Percentiles rank a stretch among this genome's conserved stretches.
These are phyloP conservation scores for Phoma sp. DNA, from an alignment of 2,329 filamentous ascomycete species.

Conservation along the genomic window DNA sequence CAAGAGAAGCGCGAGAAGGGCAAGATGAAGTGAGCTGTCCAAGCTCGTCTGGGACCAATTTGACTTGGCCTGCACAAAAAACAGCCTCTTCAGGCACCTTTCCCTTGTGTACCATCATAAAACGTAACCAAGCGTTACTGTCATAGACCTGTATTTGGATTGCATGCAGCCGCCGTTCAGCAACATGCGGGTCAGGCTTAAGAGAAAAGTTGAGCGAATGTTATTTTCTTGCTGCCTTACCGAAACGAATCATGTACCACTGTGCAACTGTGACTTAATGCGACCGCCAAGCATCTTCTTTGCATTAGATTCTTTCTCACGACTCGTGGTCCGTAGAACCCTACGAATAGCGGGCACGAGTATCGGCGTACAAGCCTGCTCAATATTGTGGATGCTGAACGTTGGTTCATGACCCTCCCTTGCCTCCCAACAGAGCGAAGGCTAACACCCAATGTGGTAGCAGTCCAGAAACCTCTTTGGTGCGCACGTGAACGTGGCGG, in stretches of 20 bases:
- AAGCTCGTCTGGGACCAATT: neutral
- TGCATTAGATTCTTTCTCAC: neutral
- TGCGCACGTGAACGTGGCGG: no score
- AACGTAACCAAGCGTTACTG: slow-evolving; percentile 15
- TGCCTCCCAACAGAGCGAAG: neutral
- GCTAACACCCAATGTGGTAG: no score
- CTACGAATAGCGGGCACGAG: neutral
- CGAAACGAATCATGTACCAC: neutral
- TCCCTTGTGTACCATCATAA: slow-evolving; percentile 29
- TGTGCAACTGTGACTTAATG: neutral
- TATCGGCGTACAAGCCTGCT: neutral
- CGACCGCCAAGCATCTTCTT: neutral
- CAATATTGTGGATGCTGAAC: neutral
- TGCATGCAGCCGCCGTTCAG: slow-evolving; percentile 16
- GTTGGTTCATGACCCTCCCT: neutral
- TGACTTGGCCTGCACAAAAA: neutral
- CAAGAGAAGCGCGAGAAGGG: slow-evolving; percentile 72
- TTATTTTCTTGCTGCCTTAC: slow-evolving; percentile 8
- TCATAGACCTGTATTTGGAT: slow-evolving; percentile 9
- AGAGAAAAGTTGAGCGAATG: slow-evolving; percentile 11
- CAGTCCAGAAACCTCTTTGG: no score
- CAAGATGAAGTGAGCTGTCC: slow-evolving; percentile 33
- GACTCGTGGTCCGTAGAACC: neutral
- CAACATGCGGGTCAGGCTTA: slow-evolving; percentile 19
- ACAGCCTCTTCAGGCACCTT: slow-evolving; percentile 3